Conservation (phyloP, 768 basidiomycete species). For the Arthromyces matolae region DNA sequence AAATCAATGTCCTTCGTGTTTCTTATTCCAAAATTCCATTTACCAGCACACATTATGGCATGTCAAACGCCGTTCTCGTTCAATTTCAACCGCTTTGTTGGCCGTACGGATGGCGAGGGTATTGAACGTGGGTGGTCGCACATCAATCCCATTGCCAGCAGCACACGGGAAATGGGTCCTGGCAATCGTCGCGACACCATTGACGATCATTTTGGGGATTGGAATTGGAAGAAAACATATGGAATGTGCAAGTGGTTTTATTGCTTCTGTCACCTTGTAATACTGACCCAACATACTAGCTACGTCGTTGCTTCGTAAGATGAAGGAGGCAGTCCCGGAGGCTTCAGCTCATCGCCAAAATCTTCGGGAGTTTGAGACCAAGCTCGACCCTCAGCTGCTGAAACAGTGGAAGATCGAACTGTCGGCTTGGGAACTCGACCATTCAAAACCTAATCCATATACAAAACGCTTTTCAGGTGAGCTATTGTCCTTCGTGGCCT, state of each 20-base stretch:
- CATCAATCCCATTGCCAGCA: constrained; percentile 22
- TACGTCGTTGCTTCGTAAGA: too few species aligned
- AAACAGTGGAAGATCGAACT: not conserved
- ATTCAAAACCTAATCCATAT: constrained; percentile 6
- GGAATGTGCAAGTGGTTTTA: not conserved
- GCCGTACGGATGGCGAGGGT: constrained; percentile 29
- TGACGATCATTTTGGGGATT: constrained; percentile 22
- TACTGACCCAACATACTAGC: too few species aligned
- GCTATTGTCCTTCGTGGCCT: too few species aligned
- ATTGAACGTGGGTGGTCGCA: constrained; percentile 26
- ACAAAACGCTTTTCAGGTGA: not conserved
- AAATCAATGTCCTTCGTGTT: too few species aligned
- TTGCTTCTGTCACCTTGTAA: too few species aligned
- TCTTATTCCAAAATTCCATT: too few species aligned
- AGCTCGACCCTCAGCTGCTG: not conserved
- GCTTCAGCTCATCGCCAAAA: too few species aligned
- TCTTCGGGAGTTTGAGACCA: constrained; percentile 1
- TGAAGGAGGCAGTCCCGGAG: too few species aligned
- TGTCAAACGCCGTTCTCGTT: too few species aligned
- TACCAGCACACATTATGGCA: too few species aligned
- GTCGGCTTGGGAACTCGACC: constrained; percentile 6
- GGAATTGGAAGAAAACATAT: constrained; percentile 14
- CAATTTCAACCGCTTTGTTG: constrained; percentile 19
- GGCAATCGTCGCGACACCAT: constrained; percentile 22
- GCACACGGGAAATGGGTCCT: constrained; percentile 33